Evolutionary conservation across 352 stramenopile species (phyloP).

Genomic region (Phytophthora crassamura): DNA sequence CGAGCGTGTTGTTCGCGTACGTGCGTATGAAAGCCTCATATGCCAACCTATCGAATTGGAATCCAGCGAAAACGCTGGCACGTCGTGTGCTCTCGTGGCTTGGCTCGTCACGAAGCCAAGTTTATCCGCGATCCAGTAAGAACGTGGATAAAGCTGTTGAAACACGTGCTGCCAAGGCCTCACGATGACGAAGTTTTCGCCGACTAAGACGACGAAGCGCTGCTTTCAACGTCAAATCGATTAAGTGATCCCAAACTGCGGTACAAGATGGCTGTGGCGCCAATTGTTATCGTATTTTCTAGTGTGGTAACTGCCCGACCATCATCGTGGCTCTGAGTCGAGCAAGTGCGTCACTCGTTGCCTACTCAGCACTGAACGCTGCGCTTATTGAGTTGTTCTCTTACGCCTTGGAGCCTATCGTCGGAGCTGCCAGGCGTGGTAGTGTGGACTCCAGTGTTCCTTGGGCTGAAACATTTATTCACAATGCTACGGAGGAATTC

Average conservation of each 20-base stretch:
- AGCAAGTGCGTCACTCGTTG: no score
- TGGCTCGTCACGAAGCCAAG: background rate
- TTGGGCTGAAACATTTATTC: slow-evolving; percentile 33
- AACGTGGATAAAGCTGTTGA: background rate
- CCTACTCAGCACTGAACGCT: slow-evolving; percentile 42
- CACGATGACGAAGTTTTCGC: background rate
- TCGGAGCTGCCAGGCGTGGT: slow-evolving; percentile 1
- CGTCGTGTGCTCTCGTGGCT: background rate
- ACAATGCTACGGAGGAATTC: slow-evolving; percentile 46
- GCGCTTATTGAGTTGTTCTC: slow-evolving; percentile 42
- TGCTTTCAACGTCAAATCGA: background rate
- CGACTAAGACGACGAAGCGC: background rate
- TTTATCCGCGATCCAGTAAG: background rate
- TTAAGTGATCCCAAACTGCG: background rate
- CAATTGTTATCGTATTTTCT: background rate
- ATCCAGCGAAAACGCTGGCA: slow-evolving; percentile 12
- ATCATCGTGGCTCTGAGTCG: slow-evolving; percentile 18
- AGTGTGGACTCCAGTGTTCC: no score
- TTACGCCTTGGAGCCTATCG: slow-evolving; percentile 9
- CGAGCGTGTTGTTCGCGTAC: slow-evolving; percentile 16
- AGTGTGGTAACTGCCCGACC: slow-evolving; percentile 7
- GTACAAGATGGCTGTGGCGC: background rate
- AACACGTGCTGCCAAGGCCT: background rate
- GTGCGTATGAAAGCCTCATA: slow-evolving; percentile 18
- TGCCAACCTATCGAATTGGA: slow-evolving; percentile 35